These are phyloP conservation scores for Colletotrichum echinochloae DNA, from an alignment of 2,329 filamentous ascomycete species.

Conservation along the genomic window DNA sequence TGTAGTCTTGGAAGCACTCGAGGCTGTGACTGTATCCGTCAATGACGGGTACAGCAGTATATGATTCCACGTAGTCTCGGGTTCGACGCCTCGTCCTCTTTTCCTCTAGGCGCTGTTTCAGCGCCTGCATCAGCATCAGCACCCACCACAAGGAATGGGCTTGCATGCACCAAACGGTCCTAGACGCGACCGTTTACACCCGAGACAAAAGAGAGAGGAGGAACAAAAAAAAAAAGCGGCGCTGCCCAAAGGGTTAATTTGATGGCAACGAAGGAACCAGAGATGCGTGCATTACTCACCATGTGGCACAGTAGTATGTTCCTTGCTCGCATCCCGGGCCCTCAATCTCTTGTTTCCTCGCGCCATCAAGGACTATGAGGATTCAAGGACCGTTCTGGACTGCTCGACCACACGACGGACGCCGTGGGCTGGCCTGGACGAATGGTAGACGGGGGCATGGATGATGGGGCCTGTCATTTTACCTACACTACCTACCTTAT, in stretches of 20 bases:
- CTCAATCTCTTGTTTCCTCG: constrained; percentile 39
- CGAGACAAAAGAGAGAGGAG: no score
- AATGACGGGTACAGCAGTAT: no score
- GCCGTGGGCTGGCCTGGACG: constrained; percentile 26
- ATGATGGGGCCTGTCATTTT: constrained; percentile 4
- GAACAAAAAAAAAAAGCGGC: no score
- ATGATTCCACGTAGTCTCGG: not conserved
- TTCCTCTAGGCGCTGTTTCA: constrained; percentile 23
- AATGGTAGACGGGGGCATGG: constrained; percentile 32
- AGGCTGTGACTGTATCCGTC: no score
- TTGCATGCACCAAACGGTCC: not conserved
- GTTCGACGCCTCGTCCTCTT: constrained; percentile 7
- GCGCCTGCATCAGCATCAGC: not conserved
- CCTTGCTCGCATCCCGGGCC: constrained; percentile 34
- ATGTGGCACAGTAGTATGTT: no score
- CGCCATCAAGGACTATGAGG: constrained; percentile 13
- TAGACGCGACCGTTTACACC: not conserved
- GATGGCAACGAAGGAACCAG: constrained; percentile 2
- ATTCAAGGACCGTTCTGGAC: constrained; percentile 31
- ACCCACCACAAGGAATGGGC: constrained; percentile 35
- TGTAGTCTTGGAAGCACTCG: no score
- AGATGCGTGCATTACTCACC: no score
- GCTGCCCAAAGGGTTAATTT: constrained; percentile 8
- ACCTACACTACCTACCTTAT: not conserved
- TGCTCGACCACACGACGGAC: constrained; percentile 28